Base-by-base conservation (phyloP, 495 filamentous ascomycete genomes). In the Xylaria scruposa region DNA sequence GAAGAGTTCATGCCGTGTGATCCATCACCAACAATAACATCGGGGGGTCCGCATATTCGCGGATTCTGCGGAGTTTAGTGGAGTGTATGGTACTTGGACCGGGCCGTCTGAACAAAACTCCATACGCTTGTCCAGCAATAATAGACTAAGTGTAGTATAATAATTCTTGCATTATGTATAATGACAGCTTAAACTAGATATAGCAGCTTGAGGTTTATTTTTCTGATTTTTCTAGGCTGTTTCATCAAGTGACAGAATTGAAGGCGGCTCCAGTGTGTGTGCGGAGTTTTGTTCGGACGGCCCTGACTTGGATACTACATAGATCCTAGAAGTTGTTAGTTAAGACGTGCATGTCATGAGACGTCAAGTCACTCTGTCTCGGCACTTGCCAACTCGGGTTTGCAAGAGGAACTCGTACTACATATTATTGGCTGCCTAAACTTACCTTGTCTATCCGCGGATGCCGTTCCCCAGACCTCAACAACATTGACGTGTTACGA, bases 41-140 rank as follows among this genome's bases (percentile, higher is more conserved):
- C 44, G 8, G 31, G 24, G 42, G 9, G 19, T 54, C 47, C 65
- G 65, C 47, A 5, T 49, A 33, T 47, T 49, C 12, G 62, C 42
- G 62, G 62, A 65, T 31, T 47, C 24, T 4, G 62, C 62, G 62
- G 62, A 49, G 60, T 49, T 33, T 7, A 42, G 62, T 65, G 62
- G 62, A 49, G 60, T 62, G 26, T 26, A 8, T 21, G 31, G 19
- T 61, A 19, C 12, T 60, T 21, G 29, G 29, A 31, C 29, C 1
- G 3, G 29, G 29, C 29, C 29, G 29, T 31, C 29, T 31, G 29
- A 31, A n/a, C n/a, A n/a, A n/a, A n/a, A n/a, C n/a, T n/a, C n/a
- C n/a, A n/a, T n/a, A n/a, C n/a, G n/a, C n/a, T n/a, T n/a, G n/a
- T n/a, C n/a, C n/a, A n/a, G n/a, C n/a, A n/a, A n/a, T n/a, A n/a